Evolutionary conservation across 139 green algal genomes (phyloP).

Genomic region (Chlorella sp.): DNA sequence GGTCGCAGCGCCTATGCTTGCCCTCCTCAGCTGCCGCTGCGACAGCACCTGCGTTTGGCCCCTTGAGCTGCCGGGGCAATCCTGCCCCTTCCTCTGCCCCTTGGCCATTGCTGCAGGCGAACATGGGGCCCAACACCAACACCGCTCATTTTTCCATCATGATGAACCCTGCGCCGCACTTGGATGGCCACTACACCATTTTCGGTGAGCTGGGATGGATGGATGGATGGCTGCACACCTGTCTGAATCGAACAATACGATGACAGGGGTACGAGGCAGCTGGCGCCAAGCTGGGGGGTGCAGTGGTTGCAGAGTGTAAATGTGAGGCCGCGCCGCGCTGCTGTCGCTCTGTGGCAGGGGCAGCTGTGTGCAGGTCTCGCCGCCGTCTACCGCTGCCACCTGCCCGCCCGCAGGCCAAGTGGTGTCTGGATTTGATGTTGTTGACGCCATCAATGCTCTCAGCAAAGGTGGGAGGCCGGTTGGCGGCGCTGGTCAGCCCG

Average conservation of each 20-base stretch:
- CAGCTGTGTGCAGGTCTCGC: neutral
- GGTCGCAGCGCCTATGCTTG: too few species aligned
- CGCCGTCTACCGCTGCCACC: neutral
- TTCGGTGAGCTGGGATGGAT: constrained; percentile 73
- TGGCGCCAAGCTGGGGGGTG: too few species aligned
- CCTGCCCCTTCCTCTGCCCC: constrained; percentile 40
- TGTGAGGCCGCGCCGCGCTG: neutral
- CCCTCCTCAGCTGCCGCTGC: too few species aligned
- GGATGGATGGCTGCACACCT: too few species aligned
- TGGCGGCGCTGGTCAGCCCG: neutral
- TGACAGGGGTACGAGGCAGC: too few species aligned
- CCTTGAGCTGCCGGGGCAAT: neutral
- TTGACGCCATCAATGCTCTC: constrained; percentile 48
- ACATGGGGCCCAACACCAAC: constrained; percentile 77
- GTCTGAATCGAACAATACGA: too few species aligned
- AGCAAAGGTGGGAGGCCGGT: constrained; percentile 11
- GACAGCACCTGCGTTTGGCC: too few species aligned
- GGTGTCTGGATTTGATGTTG: constrained; percentile 30
- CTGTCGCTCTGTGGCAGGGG: neutral
- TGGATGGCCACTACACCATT: constrained; percentile 78
- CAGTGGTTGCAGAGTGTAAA: too few species aligned
- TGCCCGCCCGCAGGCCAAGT: constrained; percentile 12
- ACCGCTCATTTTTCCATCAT: constrained; percentile 81
- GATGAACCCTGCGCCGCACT: constrained; percentile 72
- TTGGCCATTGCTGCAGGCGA: constrained; percentile 52